Percentiles rank a stretch among this genome's conserved stretches.
These are phyloP conservation scores for Penicillium hordei DNA, from an alignment of 2,329 filamentous ascomycete species.

Conservation along the genomic window DNA sequence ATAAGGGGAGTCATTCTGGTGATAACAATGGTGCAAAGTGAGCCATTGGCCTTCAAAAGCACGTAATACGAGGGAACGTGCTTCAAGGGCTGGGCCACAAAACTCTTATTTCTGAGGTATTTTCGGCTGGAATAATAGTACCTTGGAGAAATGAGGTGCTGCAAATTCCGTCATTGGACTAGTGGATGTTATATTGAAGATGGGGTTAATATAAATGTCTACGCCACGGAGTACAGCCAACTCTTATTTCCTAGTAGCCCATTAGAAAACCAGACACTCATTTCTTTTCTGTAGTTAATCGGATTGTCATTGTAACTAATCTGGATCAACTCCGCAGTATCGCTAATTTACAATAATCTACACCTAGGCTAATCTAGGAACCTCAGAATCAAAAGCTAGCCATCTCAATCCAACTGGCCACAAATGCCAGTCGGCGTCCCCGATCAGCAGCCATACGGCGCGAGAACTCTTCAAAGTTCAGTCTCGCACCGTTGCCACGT, in stretches of 20 bases:
- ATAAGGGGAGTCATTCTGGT: neutral
- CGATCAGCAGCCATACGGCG: conserved; percentile 68
- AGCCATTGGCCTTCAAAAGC: neutral
- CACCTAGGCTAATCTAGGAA: neutral
- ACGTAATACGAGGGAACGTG: neutral
- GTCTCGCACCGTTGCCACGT: conserved; percentile 70
- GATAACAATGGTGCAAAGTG: neutral
- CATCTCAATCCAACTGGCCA: conserved; percentile 88
- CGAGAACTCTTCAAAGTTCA: conserved; percentile 79
- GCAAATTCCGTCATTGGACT: neutral
- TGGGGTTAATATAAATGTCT: neutral
- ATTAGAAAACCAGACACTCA: neutral
- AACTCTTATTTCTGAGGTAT: too few species aligned
- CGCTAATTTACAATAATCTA: conserved; percentile 9
- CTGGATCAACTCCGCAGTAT: neutral
- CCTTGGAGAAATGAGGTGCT: neutral
- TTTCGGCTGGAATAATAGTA: neutral
- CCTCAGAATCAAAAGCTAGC: conserved; percentile 59
- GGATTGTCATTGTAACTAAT: neutral
- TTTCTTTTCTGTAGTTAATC: neutral
- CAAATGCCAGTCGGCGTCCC: conserved; percentile 70
- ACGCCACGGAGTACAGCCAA: neutral
- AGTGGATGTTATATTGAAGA: neutral
- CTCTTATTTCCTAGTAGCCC: neutral
- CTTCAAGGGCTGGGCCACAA: neutral